Conservation (phyloP, 257 asterid genomes). For the Primulina eburnea region DNA sequence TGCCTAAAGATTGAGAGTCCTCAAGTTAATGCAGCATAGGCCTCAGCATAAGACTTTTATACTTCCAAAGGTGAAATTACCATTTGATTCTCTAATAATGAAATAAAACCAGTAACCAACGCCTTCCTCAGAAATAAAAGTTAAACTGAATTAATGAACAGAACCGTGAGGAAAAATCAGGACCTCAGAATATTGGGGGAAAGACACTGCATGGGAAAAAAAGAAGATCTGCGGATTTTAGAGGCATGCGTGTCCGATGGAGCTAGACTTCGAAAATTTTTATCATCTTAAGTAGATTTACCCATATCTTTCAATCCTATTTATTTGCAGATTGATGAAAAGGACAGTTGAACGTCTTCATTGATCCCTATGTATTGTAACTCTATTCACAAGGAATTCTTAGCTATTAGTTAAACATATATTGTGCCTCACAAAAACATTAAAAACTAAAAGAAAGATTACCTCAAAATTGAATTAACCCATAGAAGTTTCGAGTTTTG, state of each 20-base stretch:
- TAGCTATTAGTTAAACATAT: background rate
- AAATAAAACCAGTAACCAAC: background rate
- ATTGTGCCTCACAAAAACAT: background rate
- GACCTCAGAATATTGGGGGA: background rate
- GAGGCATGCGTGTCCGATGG: background rate
- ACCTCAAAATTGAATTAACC: background rate
- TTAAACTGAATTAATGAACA: too few relatives aligned
- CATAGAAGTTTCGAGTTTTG: background rate
- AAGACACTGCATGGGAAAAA: background rate
- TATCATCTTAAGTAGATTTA: background rate
- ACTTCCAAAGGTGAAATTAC: background rate
- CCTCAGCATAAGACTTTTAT: background rate
- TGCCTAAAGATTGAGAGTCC: background rate
- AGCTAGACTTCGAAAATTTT: too few relatives aligned
- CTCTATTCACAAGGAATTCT: background rate
- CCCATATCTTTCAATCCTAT: background rate
- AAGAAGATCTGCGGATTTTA: background rate
- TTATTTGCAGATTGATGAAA: background rate
- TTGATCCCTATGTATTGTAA: background rate
- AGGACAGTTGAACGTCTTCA: background rate
- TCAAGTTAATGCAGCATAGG: background rate
- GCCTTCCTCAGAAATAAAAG: background rate
- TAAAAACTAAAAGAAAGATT: too few relatives aligned
- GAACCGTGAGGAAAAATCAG: background rate
- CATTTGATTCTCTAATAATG: background rate